Evolutionary conservation across 2,329 filamentous ascomycete genomes (phyloP), one percentile per base, ranked within the genome.

Genomic region (Onygenales sp.): DNA sequence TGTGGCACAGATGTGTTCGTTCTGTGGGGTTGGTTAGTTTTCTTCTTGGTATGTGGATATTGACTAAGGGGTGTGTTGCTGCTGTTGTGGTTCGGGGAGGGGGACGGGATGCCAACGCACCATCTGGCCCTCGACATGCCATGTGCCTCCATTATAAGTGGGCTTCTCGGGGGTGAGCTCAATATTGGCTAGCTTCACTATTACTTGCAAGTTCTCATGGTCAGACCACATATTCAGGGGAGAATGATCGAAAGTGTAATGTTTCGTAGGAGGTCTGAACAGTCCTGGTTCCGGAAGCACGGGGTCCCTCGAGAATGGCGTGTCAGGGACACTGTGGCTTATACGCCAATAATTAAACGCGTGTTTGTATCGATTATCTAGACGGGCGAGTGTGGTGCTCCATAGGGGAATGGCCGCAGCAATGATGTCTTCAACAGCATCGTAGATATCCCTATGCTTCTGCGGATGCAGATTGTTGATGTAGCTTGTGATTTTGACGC

Each of bases 1-100:
- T 0, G 81, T 82, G 0, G 81, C 81, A 57, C 76, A 77, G 39
- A 87, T 84, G 57, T 78, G 78, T 63, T 87, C 83, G 59, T 86
- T 86, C 66, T 71, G 42, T 21, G 14, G 37, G 21, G 4, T 27
- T 27, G 21, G 4, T 27, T 27, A 27, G 21, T 27, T 27, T 27
- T 27, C 21, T 27, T 27, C 21, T 27, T 27, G 21, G 21, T 27
- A 27, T 27, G 21, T 27, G 21, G 21, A 4, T 27, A 4, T 27
- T 27, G 4, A 27, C 21, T 27, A 27, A 4, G 21, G 21, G 21
- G 21, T 27, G 21, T 27, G 21, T 27, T 27, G 21, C 21, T 27
- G 21, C 21, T 27, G 21, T 27, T 27, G 21, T 4, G 21, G 21
- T 27, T 27, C 21, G 21, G 21, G 21, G 21, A 4, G 4, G 21